A percentile compares a stretch with the other conserved stretches of the same genome.
phyloP scores from a whole-genome alignment of 352 stramenopile genomes.

The Globisporangium takayamanum region DNA sequence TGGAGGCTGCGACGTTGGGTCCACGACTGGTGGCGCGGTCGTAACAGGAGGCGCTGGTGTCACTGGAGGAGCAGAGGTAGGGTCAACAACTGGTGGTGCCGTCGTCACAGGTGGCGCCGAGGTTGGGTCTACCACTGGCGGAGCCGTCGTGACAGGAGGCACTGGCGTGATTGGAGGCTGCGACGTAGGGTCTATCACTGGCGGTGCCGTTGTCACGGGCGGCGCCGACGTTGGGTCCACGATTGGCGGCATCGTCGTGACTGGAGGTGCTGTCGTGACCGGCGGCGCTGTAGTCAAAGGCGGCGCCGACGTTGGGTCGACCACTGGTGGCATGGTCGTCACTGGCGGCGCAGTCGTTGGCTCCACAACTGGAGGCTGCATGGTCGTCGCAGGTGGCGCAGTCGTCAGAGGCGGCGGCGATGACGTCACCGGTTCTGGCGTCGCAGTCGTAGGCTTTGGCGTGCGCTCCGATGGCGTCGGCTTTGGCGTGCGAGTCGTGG shows the following conservation, averaged over 20 bases:
- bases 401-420: not conserved
- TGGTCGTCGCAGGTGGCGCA: conserved; percentile 1
- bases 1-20: not conserved
- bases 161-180: not conserved
- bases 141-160: too few species aligned
- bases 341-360: not conserved
- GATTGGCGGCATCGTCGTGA: not conserved
- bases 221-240: too few species aligned
- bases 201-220: not conserved
- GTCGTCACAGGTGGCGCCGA: not conserved
- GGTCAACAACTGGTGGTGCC: conserved; percentile 3
- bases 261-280: conserved; percentile 2
- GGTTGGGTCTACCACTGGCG: not conserved
- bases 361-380: not conserved
- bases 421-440: not conserved
- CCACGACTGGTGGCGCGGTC: not conserved
- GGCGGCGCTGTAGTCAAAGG: not conserved
- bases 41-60: not conserved
- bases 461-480: not conserved
- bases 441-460: not conserved
- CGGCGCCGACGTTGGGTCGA: not conserved
- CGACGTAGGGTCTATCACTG: not conserved
- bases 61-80: conserved; percentile 9
- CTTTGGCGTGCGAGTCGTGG: not conserved
- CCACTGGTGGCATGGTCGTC: not conserved